A percentile compares a stretch with the other conserved stretches of the same genome.
These are phyloP conservation scores for Spinellus fusiger DNA, from an alignment of 192 early-diverging fungal species.

Conservation along the genomic window DNA sequence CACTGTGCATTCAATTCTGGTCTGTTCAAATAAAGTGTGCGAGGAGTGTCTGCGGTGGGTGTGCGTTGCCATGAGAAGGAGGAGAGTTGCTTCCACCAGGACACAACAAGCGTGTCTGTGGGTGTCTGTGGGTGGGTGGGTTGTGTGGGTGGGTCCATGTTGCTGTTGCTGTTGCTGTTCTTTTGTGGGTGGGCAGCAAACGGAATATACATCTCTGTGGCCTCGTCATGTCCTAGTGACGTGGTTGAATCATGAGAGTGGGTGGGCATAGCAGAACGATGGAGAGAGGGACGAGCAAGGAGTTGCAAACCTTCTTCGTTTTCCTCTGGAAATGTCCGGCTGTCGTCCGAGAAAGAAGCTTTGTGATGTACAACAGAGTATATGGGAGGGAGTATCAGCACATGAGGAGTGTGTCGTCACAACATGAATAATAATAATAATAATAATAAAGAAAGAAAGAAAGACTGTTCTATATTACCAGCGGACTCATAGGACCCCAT, in stretches of 20 bases:
- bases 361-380: too few species aligned
- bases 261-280: too few species aligned
- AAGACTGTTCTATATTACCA: too few species aligned
- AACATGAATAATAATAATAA: neutral
- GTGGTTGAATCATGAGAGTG: neutral
- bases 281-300: constrained; percentile 4
- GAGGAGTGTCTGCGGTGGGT: constrained; percentile 22
- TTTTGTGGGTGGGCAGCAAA: too few species aligned
- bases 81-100: too few species aligned
- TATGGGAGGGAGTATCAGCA: neutral
- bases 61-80: neutral
- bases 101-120: too few species aligned
- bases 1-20: constrained; percentile 62
- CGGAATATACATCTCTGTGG: too few species aligned
- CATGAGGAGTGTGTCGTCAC: too few species aligned
- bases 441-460: constrained; percentile 1
- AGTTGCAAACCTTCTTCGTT: constrained; percentile 15
- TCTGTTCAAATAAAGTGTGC: constrained; percentile 87
- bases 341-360: constrained; percentile 9
- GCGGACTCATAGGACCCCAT: constrained; percentile 1
- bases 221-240: neutral
- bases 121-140: too few species aligned
- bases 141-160: too few species aligned
- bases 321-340: constrained; percentile 7
- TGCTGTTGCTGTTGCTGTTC: too few species aligned